Conservation (phyloP, 2,329 filamentous ascomycete species). For the Fusarium metavorans region DNA sequence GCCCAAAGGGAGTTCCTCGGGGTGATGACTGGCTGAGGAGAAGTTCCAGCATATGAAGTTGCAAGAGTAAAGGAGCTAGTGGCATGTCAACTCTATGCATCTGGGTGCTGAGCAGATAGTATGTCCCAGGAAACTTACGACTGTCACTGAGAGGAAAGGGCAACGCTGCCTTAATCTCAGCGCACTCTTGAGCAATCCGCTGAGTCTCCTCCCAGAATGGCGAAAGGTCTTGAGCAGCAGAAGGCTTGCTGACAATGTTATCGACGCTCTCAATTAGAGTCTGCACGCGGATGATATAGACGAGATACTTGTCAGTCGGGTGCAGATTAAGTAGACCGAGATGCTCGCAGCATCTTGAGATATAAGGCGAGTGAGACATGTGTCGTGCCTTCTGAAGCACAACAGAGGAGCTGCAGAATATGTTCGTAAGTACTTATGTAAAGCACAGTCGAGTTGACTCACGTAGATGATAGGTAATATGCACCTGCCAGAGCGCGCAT, state of each 20-base stretch:
- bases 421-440: not conserved
- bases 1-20: slow-evolving; percentile 41
- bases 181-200: slow-evolving; percentile 15
- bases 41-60: slow-evolving; percentile 45
- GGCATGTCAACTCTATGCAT: not conserved
- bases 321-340: slow-evolving; percentile 26
- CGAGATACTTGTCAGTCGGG: slow-evolving; percentile 42
- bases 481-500: slow-evolving; percentile 44
- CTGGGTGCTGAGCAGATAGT: rapidly evolving
- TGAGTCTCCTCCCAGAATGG: slow-evolving; percentile 23
- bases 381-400: slow-evolving; percentile 47
- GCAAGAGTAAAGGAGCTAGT: slow-evolving; percentile 42
- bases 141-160: slow-evolving; percentile 46
- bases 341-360: slow-evolving; percentile 41
- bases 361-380: slow-evolving; percentile 39
- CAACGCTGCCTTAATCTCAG: slow-evolving; percentile 33
- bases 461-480: slow-evolving; percentile 49
- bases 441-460: rapidly evolving
- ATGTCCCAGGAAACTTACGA: slow-evolving; percentile 31
- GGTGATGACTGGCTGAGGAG: slow-evolving; percentile 45
- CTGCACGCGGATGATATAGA: slow-evolving; percentile 43
- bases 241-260: slow-evolving; percentile 24
- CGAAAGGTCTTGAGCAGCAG: not conserved
- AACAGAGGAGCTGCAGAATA: slow-evolving; percentile 39
- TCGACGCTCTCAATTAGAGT: slow-evolving; percentile 43